Base-by-base conservation (phyloP, 2,329 filamentous ascomycete genomes). In the Cryphonectria radicalis region DNA sequence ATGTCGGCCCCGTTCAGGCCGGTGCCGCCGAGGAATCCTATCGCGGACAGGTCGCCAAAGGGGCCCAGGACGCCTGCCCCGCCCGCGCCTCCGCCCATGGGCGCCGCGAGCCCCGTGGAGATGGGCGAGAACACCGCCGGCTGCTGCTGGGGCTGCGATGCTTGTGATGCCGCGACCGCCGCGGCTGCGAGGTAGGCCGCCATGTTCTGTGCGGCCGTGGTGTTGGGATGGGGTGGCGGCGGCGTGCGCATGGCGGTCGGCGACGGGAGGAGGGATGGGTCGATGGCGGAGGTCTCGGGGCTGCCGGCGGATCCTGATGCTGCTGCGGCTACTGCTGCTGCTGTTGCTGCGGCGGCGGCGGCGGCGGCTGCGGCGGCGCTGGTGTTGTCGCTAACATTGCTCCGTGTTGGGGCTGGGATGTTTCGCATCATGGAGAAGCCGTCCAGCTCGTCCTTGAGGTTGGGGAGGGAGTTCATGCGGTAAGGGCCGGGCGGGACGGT, bases 21-120 rank as follows among this genome's bases (percentile, higher is more conserved):
- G 10, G 76, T 76, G n/a, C 88, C 76, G 60, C 77, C 82, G 55
- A 88, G 78, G 73, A 86, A 89, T 57, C 89, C 87, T 81, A 89
- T 85, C 22, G 82, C 81, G 75, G 87, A 86, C 50, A 86, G 78
- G 67, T 88, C 86, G 3, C 82, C 79, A 50, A 85, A 85, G 55
- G 84, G 19, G 4, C 19, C 46, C 17, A 46, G 43, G 46, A 19
- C 46, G 46, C 46, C 37, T 40, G 37, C 37, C 10, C 37, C 46
- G 17, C 14, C 40, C 8, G 8, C 43, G 43, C 2, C 17, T n/a
- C 19, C 19, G n/a, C 14, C 81, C 63, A 77, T 76, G 35, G 37
- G 42, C 40, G 11, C 13, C 5, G n/a, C 25, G 0, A 43, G n/a
- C 43, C 72, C 69, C 5, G 71, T 76, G 7, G 75, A 69, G 10